phyloP scores from a whole-genome alignment of 768 basidiomycete genomes.

The Trametes coccinea region DNA sequence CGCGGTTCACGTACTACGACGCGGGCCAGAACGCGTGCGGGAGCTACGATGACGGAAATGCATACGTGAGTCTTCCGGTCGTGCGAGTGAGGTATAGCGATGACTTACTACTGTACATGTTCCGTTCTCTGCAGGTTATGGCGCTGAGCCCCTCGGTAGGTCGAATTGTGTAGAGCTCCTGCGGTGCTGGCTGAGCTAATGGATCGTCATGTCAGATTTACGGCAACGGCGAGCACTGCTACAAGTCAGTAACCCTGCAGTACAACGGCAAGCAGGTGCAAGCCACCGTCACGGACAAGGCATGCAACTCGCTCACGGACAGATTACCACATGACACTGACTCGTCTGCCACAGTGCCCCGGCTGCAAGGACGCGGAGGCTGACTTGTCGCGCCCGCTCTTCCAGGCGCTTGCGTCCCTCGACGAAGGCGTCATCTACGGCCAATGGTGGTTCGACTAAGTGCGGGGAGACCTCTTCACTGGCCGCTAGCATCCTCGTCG shows the following conservation, averaged over 20 bases:
- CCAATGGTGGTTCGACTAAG: conserved; percentile 51
- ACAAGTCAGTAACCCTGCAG: conserved; percentile 59
- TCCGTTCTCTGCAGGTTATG: conserved; percentile 45
- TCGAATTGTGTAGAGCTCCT: not conserved
- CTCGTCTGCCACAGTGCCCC: conserved; percentile 48
- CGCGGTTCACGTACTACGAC: conserved; percentile 26
- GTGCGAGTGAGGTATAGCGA: not conserved
- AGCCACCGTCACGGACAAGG: conserved; percentile 66
- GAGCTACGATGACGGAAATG: conserved; percentile 14
- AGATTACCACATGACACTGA: not conserved
- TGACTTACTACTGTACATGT: not conserved
- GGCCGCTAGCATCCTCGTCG: not conserved
- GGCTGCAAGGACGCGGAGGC: conserved; percentile 63
- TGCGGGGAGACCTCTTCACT: not conserved
- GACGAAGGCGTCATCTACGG: conserved; percentile 58
- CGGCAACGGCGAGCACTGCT: conserved; percentile 53
- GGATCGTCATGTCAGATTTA: conserved; percentile 52
- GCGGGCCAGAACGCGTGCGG: conserved; percentile 29
- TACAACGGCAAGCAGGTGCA: conserved; percentile 55
- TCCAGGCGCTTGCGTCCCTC: conserved; percentile 55
- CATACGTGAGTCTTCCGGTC: conserved; percentile 22
- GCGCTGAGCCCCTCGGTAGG: conserved; percentile 40
- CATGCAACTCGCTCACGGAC: conserved; percentile 21
- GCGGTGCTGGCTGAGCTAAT: not conserved
- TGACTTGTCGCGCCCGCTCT: conserved; percentile 69